Base-by-base conservation (phyloP, 495 filamentous ascomycete genomes). In the Penicillium fimorum region DNA sequence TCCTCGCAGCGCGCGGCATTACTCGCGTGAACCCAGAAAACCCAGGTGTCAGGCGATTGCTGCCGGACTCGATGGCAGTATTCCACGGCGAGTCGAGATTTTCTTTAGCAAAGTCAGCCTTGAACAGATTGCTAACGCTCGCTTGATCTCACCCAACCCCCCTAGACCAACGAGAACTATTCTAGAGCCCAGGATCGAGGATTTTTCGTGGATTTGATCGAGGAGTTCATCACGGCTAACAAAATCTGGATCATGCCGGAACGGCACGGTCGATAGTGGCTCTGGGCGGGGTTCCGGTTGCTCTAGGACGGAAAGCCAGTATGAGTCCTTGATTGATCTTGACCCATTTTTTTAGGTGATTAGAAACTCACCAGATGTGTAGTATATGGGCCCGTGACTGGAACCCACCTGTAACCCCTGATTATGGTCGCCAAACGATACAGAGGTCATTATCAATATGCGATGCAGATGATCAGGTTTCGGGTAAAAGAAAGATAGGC, bases 11-110 rank as follows among this genome's bases (percentile, higher is more conserved):
- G 67, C 4, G 66, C 62, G 4, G 44, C 47, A 40, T 61, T 76
- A 48, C 72, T 73, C 4, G 73, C 72, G 58, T 76, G 70, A 9
- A 82, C 58, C 78, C 79, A 82, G 59, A 82, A 78, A n/a, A 81
- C 71, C 68, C 69, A 77, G 20, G 68, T 79, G 27, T 67, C 47
- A 6, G 70, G 74, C n/a, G 61, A 75, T 35, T 76, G 56, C 17
- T 18, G 37, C 59, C 63, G 66, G 20, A 58, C 55, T 57, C 55
- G 60, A 54, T 78, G 77, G 29, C 58, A 37, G 50, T 76, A 66
- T 60, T 78, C 64, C 43, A 76, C 70, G 8, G 73, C 72, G 44
- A 75, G 60, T 47, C 71, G 70, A 24, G 72, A 66, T 56, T 74
- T 76, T 9, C 73, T 73, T 32, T 29, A 12, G 32, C 11, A 45